Base-by-base conservation (phyloP, 495 filamentous ascomycete species). In the Parathielavia appendiculata region DNA sequence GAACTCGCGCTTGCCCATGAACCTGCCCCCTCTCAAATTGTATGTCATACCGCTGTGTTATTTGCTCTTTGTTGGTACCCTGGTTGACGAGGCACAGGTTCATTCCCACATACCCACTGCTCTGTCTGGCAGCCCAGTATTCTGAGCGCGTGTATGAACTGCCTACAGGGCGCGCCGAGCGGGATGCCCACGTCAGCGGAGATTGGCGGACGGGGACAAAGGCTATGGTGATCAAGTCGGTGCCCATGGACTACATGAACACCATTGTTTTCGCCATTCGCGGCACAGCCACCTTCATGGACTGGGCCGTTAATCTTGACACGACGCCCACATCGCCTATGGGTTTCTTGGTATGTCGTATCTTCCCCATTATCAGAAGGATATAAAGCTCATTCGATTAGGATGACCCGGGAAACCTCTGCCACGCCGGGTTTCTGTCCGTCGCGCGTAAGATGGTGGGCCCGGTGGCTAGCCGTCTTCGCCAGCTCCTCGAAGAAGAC, bases 251-350 rank as follows among this genome's bases (percentile, higher is more conserved):
- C 64, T 78, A 89, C 62, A 81, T 85, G 74, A 83, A 90, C 65
- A 85, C 83, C 14, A 83, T 92, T 43, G 84, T 92, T 22, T 87
- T 92, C 63, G 88, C 89, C 36, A 88, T 93, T 51, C 82, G 89
- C 7, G 89, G 89, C 1, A 89, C 81, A 0, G 83, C 89, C 35
- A 88, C 81, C 1, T 88, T 91, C 64, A 84, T 88, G 75, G 89
- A 93, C 70, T 93, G 89, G 89, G 79, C 85, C 4, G 87, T 92
- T 9, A 95, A 95, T 66, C 76, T 90, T 6, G 81, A 85, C 20
- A 79, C 82, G 0, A 79, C 77, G 9, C 89, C 89, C 4, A 75
- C 76, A 0, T 72, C 80, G 1, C 87, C 89, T 0, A 54, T 56
- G 0, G 83, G 81, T 0, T 92, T 92, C 61, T 66, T 95, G 9